Conservation (phyloP, 2,329 filamentous ascomycete species). For the Alternaria sp. region DNA sequence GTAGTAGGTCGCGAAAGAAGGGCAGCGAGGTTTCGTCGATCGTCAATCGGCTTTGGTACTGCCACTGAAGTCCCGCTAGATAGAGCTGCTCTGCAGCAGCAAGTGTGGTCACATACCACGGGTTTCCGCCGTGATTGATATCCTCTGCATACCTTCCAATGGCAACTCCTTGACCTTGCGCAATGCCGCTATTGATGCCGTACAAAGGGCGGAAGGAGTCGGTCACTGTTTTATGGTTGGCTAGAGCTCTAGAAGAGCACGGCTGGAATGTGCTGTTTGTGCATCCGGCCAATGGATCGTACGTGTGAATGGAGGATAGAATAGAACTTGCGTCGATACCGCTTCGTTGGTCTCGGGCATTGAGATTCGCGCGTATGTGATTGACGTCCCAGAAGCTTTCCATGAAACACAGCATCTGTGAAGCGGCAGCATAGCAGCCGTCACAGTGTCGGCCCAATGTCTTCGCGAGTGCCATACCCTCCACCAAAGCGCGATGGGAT, state of each 20-base stretch:
- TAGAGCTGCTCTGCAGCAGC: background rate
- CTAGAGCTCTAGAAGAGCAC: background rate
- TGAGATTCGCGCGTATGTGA: background rate
- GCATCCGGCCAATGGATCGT: background rate
- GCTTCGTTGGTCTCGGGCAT: background rate
- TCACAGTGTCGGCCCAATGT: background rate
- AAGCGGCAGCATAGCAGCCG: too few relatives aligned
- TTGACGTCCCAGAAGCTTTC: background rate
- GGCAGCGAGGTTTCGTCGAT: background rate
- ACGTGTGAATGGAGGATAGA: background rate
- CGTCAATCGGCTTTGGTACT: accelerated
- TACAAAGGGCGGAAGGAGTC: background rate
- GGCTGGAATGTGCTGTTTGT: background rate
- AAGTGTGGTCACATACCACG: background rate
- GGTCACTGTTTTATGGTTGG: background rate
- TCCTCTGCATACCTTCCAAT: too few relatives aligned
- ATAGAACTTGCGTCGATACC: background rate
- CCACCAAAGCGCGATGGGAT: background rate
- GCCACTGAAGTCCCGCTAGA: background rate
- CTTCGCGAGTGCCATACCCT: background rate
- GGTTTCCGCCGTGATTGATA: background rate
- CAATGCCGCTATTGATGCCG: background rate
- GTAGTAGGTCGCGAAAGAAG: background rate
- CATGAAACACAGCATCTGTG: background rate
- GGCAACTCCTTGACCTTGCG: too few relatives aligned